phyloP scores from a whole-genome alignment of 78 protist species.

The Creolimax fragrantissima region DNA sequence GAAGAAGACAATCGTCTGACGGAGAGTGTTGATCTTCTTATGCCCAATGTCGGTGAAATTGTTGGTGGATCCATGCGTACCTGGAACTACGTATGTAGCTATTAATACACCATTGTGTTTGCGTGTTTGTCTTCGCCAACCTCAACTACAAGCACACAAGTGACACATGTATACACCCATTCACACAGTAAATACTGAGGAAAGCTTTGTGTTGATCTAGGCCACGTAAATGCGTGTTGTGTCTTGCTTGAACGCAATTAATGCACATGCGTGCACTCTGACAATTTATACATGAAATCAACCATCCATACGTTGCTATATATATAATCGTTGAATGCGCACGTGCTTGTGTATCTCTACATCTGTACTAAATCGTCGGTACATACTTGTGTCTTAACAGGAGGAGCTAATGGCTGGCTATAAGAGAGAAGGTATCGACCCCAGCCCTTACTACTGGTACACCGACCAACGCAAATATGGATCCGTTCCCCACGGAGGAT shows the following conservation, averaged over 20 bases:
- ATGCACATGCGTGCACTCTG: too few relatives aligned
- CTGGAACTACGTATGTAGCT: conserved; percentile 2
- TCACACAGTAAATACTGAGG: too few relatives aligned
- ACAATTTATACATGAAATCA: too few relatives aligned
- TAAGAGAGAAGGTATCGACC: conserved; percentile 69
- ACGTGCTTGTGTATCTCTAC: background rate
- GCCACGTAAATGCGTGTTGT: too few relatives aligned
- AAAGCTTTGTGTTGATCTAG: too few relatives aligned
- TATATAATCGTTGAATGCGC: too few relatives aligned
- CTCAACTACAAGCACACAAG: too few relatives aligned
- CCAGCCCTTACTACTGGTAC: conserved; percentile 88
- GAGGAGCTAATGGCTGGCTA: conserved; percentile 61
- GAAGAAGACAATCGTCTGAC: conserved; percentile 59
- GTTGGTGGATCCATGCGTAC: conserved; percentile 93
- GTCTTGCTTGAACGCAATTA: too few relatives aligned
- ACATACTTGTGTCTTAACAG: background rate
- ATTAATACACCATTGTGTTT: background rate
- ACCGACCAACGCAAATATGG: conserved; percentile 89
- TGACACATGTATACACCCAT: too few relatives aligned
- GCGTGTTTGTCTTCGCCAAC: too few relatives aligned
- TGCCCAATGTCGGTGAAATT: conserved; percentile 97
- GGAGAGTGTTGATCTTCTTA: conserved; percentile 59
- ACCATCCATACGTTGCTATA: too few relatives aligned
- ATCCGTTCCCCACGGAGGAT: conserved; percentile 91
- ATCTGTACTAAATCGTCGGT: too few relatives aligned